These are phyloP conservation scores for Acorus calamus DNA, from an alignment of 106 monocot genomes.

Conservation along the genomic window DNA sequence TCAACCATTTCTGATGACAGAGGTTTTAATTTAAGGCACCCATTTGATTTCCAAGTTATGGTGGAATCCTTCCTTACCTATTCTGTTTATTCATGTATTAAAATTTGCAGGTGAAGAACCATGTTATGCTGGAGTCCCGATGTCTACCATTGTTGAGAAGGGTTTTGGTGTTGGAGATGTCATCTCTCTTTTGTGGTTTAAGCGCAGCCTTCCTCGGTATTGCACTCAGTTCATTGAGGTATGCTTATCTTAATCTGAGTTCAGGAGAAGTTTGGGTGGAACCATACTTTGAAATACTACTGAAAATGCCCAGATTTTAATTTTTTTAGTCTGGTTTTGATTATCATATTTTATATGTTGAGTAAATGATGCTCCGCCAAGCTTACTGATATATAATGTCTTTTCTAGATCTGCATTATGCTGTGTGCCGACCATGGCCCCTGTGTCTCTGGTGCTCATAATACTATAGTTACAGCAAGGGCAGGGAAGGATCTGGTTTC, in stretches of 20 bases:
- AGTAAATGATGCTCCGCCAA: too few species aligned
- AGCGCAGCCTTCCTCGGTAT: constrained; percentile 44
- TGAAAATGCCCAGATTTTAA: too few species aligned
- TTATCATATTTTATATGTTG: too few species aligned
- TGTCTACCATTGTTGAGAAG: too few species aligned
- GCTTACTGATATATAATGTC: background rate
- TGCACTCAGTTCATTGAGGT: constrained; percentile 35
- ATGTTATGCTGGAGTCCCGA: constrained; percentile 51
- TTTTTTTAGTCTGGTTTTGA: too few species aligned
- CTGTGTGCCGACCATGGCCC: constrained; percentile 99
- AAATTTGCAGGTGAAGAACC: constrained; percentile 82
- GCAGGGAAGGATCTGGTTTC: constrained; percentile 97
- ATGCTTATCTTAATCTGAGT: background rate
- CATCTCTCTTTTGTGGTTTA: background rate
- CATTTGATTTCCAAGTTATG: background rate
- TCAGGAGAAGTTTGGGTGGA: too few species aligned
- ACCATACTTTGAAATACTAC: too few species aligned
- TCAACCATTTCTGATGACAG: too few species aligned
- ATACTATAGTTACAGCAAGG: constrained; percentile 89
- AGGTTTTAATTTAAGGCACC: too few species aligned
- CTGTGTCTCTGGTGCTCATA: constrained; percentile 98
- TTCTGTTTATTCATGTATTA: background rate
- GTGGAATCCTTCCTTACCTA: background rate
- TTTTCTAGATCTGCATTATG: constrained; percentile 81
- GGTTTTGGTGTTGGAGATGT: constrained; percentile 75